Percentiles rank a stretch among this genome's conserved stretches.
Conservation (phyloP, 768 basidiomycete genomes). For the Russula brevipes region DNA sequence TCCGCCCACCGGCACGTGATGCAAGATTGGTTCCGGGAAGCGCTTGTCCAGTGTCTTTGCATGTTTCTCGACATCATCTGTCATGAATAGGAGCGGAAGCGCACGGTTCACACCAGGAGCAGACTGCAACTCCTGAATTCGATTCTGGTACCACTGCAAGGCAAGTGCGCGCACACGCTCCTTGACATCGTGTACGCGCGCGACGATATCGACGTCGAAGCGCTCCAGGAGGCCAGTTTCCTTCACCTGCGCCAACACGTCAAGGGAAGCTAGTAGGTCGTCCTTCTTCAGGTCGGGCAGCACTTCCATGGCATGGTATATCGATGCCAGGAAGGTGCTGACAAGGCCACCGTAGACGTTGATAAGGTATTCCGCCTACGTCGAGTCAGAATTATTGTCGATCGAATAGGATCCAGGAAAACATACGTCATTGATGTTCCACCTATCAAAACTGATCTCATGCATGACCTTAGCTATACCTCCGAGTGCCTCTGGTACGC, state of each 20-base stretch:
- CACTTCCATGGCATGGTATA: conserved; percentile 80
- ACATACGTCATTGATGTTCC: conserved; percentile 82
- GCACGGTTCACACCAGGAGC: conserved; percentile 78
- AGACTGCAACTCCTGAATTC: conserved; percentile 57
- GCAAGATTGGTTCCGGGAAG: conserved; percentile 78
- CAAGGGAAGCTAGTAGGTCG: conserved; percentile 59
- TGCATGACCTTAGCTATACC: conserved; percentile 63
- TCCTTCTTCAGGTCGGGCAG: conserved; percentile 68
- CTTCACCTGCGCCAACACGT: conserved; percentile 64
- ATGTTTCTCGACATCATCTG: conserved; percentile 83
- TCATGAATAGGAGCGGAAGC: conserved; percentile 74
- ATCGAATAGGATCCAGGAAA: conserved; percentile 6
- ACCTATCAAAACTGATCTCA: conserved; percentile 66
- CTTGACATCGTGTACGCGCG: conserved; percentile 63
- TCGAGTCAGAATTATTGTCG: conserved; percentile 2
- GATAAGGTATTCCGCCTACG: conserved; percentile 62
- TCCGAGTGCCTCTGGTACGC: conserved; percentile 84
- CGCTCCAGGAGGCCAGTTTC: conserved; percentile 66
- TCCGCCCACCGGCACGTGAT: conserved; percentile 42
- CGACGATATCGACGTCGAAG: conserved; percentile 66
- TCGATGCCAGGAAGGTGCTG: conserved; percentile 77
- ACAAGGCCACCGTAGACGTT: conserved; percentile 68
- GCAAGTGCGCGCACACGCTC: conserved; percentile 58
- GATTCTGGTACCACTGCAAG: conserved; percentile 55
- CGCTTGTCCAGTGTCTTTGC: conserved; percentile 81